Base-by-base conservation (phyloP, 768 basidiomycete genomes). In the Phaffia tasmanica region DNA sequence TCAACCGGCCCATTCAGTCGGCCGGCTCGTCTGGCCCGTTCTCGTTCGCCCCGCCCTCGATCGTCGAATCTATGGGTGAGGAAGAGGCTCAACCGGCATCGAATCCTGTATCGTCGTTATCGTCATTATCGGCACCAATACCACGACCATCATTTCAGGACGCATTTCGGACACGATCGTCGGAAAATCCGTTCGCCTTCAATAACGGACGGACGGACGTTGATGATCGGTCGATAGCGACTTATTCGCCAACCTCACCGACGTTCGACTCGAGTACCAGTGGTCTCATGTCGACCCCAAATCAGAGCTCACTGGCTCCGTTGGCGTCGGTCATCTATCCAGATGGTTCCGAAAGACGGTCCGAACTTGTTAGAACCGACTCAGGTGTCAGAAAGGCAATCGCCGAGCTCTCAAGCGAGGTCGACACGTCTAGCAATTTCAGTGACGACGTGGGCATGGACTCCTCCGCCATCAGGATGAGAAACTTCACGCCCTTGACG, bases 1-100 rank as follows among this genome's bases (percentile, higher is more conserved):
- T 11, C 35, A 42, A 42, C 35, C 35, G 35, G 35, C 35, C 35
- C 35, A 42, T 42, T 11, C 35, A 42, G 35, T 42, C 35, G 35
- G 35, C 35, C 11, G 35, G 42, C 2, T 30, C 35, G 30, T 62
- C 61, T 21, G 55, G 61, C 7, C 51, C 32, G 6, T 47, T 42
- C 29, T 67, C 61, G n/a, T 29, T 67, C 48, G 59, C 59, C 29
- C 59, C 59, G 23, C 66, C 60, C 25, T 56, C 59, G 47, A 25
- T 63, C 47, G 35, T 55, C 49, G 54, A 49, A 30, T 62, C 60
- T 11, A 11, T 11, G 42, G 30, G 25, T 5, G 11, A 35, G 15
- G 58, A 59, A 19, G n/a, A 53, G 51, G 51, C 51, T 21, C 25
- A 30, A 18, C 8, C 21, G 23, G n/a, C 15, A 15, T 46, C 58